phyloP scores from a whole-genome alignment of 73 alveolate genomes.

The Strombidium stylifer region DNA sequence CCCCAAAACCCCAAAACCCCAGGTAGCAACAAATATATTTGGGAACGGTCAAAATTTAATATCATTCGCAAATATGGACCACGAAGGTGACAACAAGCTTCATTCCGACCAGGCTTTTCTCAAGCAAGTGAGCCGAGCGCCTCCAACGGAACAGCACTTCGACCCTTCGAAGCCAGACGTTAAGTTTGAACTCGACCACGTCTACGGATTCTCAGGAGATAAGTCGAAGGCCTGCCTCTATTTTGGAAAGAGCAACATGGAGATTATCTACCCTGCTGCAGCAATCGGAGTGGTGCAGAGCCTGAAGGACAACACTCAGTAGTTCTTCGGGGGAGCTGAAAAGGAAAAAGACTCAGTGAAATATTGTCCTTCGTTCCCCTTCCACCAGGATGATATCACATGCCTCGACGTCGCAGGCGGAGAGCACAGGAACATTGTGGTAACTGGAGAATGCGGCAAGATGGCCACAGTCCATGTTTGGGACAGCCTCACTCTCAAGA shows the following conservation, averaged over 20 bases:
- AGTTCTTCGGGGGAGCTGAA: constrained; percentile 80
- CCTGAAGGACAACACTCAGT: constrained; percentile 61
- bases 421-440: constrained; percentile 84
- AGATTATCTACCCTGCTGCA: constrained; percentile 90
- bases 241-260: constrained; percentile 70
- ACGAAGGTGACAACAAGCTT: constrained; percentile 16
- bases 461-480: constrained; percentile 87
- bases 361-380: constrained; percentile 50
- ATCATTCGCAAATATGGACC: too few relatives aligned
- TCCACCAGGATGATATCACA: constrained; percentile 91
- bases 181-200: constrained; percentile 81
- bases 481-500: constrained; percentile 82
- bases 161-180: constrained; percentile 80
- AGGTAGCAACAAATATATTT: too few relatives aligned
- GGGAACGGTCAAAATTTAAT: too few relatives aligned
- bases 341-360: constrained; percentile 39
- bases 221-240: constrained; percentile 83
- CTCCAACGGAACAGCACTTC: constrained; percentile 69
- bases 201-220: constrained; percentile 93
- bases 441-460: constrained; percentile 94
- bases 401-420: constrained; percentile 83
- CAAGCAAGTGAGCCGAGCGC: too few relatives aligned
- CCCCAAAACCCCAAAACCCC: too few relatives aligned
- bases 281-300: constrained; percentile 93
- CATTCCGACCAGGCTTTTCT: too few relatives aligned